phyloP scores from a whole-genome alignment of 192 early-diverging fungal species.

The Pecoramyces ruminantium region DNA sequence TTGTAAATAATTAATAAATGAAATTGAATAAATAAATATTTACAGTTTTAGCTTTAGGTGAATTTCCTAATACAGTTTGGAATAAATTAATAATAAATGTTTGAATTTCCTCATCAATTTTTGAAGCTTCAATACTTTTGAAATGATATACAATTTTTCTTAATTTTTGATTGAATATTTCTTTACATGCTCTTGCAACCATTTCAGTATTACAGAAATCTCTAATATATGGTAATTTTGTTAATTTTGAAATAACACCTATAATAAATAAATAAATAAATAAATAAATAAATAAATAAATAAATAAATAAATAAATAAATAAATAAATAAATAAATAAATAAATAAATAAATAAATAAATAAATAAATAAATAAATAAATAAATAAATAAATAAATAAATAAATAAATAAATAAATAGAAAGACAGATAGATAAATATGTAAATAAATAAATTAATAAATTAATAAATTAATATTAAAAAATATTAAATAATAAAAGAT shows the following conservation, averaged over 20 bases:
- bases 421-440: too few relatives aligned
- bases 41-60: constrained; percentile 14
- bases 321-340: too few relatives aligned
- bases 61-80: constrained; percentile 10
- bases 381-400: too few relatives aligned
- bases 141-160: constrained; percentile 24
- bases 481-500: too few relatives aligned
- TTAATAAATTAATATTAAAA: too few relatives aligned
- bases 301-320: too few relatives aligned
- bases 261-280: constrained; percentile 3
- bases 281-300: background rate
- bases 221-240: constrained; percentile 26
- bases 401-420: too few relatives aligned
- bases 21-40: background rate
- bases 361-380: too few relatives aligned
- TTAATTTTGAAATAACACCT: constrained; percentile 19
- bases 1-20: too few relatives aligned
- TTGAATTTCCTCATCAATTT: constrained; percentile 27
- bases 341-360: too few relatives aligned
- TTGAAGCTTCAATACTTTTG: constrained; percentile 23
- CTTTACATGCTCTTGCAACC: constrained; percentile 24
- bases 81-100: constrained; percentile 19
- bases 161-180: constrained; percentile 14
- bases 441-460: too few relatives aligned
- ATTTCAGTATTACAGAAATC: constrained; percentile 25